Evolutionary conservation across 192 early-diverging fungal genomes (phyloP), one percentile per base, ranked within the genome.

Genomic region (Coemansia sp.): DNA sequence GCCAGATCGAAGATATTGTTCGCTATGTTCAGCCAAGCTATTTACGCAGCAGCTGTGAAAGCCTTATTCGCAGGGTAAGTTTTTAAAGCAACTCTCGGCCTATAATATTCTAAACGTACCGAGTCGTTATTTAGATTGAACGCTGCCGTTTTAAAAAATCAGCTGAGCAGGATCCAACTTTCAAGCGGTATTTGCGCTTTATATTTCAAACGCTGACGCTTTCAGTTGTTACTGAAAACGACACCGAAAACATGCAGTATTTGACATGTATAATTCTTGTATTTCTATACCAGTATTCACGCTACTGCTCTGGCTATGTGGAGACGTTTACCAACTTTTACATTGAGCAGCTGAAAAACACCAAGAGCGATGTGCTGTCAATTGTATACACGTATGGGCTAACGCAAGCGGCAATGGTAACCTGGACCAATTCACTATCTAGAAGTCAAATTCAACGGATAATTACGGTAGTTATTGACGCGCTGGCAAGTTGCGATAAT

Each of bases 261-360:
- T 33, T 53, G 3, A 78, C 74, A 8, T 57, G 64, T 36, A 11
- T 63, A 2, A 50, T 53, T 2, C 33, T 70, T 41, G 49, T 48
- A 35, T 66, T 63, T 35, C 54, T 78, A 16, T 57, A 70, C 52
- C 74, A 78, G 44, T 70, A 78, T 36, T 41, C 53, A 3, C 39
- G 53, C 15, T 63, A 67, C 57, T 57, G 51, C 30, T 56, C 74
- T 2, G 60, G 50, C 4, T 78, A 61, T 13, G 40, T 70, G 3
- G 42, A 41, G 36, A 6, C 62, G 15, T 70, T 65, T 57, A 30
- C 63, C 10, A 39, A 63, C 41, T 55, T 67, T 10, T 70, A 67
- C 20, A 41, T 61, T 19, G 63, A 67, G 33, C 63, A 52, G 38
- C 57, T 70, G 15, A 40, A 18, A 10, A 35, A 11, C 39, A 55